These are phyloP conservation scores for Phytophthora pisi DNA, from an alignment of 352 stramenopile species.

Conservation along the genomic window DNA sequence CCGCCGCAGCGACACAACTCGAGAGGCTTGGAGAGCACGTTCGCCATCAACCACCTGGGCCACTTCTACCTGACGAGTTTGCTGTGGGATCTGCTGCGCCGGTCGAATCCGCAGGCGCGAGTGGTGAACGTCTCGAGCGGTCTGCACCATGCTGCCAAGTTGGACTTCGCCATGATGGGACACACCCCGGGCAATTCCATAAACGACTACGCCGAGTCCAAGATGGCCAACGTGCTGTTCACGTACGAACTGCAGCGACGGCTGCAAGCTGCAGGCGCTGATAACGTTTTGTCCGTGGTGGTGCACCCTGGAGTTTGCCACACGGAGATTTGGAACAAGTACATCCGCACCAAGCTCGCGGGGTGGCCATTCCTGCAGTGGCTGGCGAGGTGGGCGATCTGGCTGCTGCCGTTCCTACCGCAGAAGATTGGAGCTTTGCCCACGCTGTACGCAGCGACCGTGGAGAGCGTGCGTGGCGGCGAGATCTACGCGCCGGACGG, in stretches of 20 bases:
- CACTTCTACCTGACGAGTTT: conserved; percentile 59
- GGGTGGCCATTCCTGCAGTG: conserved; percentile 51
- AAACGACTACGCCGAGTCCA: conserved; percentile 48
- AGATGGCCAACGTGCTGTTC: conserved; percentile 59
- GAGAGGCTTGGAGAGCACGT: conserved; percentile 43
- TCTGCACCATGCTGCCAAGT: conserved; percentile 36
- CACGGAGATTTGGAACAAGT: conserved; percentile 48
- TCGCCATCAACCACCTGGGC: conserved; percentile 58
- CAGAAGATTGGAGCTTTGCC: conserved; percentile 53
- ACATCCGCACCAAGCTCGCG: conserved; percentile 33
- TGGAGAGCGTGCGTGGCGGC: conserved; percentile 25
- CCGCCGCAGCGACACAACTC: conserved; percentile 30
- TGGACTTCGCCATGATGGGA: conserved; percentile 40
- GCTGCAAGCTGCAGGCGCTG: conserved; percentile 26
- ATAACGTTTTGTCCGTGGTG: conserved; percentile 44
- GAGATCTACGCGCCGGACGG: conserved; percentile 40
- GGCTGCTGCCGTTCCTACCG: conserved; percentile 36
- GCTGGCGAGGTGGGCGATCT: conserved; percentile 48
- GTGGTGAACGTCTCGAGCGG: conserved; percentile 54
- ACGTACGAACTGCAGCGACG: conserved; percentile 54
- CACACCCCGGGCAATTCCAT: conserved; percentile 29
- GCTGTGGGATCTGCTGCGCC: conserved; percentile 41
- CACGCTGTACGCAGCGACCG: conserved; percentile 54
- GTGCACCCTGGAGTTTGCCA: conserved; percentile 45
- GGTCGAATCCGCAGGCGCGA: conserved; percentile 26